phyloP scores from a whole-genome alignment of 2,329 filamentous ascomycete species.

The Rutstroemia sydowiana region DNA sequence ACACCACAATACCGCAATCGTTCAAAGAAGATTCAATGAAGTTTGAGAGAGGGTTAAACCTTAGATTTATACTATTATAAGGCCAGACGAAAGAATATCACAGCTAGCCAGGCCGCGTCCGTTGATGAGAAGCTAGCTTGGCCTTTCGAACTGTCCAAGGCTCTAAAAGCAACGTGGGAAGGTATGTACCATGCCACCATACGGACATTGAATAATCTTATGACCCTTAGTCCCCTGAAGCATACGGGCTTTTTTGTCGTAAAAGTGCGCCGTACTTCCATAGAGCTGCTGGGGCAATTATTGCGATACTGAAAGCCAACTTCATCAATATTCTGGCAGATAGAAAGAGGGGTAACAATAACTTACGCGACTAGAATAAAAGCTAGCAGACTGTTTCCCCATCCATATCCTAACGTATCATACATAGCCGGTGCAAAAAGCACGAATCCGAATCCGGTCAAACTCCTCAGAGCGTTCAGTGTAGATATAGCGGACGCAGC shows the following conservation, averaged over 20 bases:
- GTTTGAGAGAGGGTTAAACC: too few species aligned
- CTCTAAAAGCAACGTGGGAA: too few species aligned
- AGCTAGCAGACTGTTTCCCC: constrained; percentile 33
- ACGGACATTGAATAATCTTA: too few species aligned
- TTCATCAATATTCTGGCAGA: too few species aligned
- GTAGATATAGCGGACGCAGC: constrained; percentile 34
- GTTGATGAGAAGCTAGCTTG: too few species aligned
- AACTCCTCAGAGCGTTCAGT: constrained; percentile 10
- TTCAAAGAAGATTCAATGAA: too few species aligned
- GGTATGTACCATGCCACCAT: too few species aligned
- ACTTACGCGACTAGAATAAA: neutral
- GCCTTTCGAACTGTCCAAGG: too few species aligned
- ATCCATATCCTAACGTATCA: constrained; percentile 35
- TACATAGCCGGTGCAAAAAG: constrained; percentile 21
- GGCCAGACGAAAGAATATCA: too few species aligned
- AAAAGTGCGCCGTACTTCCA: neutral
- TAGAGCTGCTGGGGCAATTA: constrained; percentile 1
- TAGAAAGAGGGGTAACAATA: neutral
- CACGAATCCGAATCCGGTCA: constrained; percentile 18
- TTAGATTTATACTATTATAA: too few species aligned
- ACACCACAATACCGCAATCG: too few species aligned
- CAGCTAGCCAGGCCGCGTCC: too few species aligned
- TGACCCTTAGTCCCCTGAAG: neutral
- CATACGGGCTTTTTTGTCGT: neutral
- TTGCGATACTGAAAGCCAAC: neutral